A percentile compares a stretch with the other conserved stretches of the same genome.
Evolutionary conservation across 495 filamentous ascomycete species (phyloP).

Genomic region (Xylaria castorea): DNA sequence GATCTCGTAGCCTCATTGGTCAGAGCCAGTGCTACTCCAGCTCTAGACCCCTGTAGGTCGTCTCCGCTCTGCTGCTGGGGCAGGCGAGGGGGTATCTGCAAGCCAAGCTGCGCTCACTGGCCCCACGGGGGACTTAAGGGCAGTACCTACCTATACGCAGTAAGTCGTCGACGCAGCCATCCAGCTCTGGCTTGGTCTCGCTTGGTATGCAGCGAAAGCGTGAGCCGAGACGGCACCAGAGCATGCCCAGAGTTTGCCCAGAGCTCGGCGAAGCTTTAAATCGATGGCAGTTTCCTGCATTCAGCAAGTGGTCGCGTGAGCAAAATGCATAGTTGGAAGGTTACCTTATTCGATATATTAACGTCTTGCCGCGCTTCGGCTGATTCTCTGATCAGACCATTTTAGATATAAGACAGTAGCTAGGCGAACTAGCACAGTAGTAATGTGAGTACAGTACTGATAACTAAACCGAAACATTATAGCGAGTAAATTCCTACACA

Average conservation of each 20-base stretch:
- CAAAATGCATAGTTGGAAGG: constrained; percentile 27
- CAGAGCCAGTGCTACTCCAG: not conserved
- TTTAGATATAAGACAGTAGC: not conserved
- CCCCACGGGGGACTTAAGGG: not conserved
- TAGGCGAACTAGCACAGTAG: not conserved
- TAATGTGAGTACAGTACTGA: not conserved
- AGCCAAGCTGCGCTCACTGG: not conserved
- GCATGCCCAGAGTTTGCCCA: constrained; percentile 21
- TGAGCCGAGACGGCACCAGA: constrained; percentile 13
- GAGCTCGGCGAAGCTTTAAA: constrained; percentile 9
- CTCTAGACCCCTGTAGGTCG: constrained; percentile 17
- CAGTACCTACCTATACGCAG: no score
- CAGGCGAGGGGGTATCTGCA: not conserved
- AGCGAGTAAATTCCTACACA: not conserved
- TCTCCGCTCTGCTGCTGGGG: constrained; percentile 11
- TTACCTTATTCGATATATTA: not conserved
- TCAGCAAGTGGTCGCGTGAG: constrained; percentile 45
- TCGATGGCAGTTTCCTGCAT: constrained; percentile 29
- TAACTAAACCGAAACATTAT: not conserved
- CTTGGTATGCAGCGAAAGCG: constrained; percentile 10
- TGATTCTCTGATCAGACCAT: not conserved
- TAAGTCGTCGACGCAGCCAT: not conserved
- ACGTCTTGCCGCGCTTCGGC: constrained; percentile 12
- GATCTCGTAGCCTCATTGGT: not conserved
- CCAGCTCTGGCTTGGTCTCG: constrained; percentile 11